phyloP scores from a whole-genome alignment of 192 early-diverging fungal species.

The Entophlyctis luteolus region DNA sequence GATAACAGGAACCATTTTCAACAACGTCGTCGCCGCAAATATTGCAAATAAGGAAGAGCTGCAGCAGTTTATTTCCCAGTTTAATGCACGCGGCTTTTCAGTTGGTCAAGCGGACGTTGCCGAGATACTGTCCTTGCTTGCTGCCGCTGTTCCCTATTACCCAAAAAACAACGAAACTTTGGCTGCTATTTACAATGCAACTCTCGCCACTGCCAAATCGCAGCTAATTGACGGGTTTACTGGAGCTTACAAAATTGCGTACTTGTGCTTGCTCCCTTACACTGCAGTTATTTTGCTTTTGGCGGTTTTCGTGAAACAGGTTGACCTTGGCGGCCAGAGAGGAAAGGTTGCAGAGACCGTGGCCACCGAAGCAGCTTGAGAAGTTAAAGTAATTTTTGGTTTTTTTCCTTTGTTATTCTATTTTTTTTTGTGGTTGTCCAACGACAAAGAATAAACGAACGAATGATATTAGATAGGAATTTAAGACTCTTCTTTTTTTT shows the following conservation, averaged over 20 bases:
- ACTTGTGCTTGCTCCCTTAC: conserved; percentile 23
- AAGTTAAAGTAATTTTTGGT: no score
- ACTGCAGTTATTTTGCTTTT: conserved; percentile 35
- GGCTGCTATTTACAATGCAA: conserved; percentile 2
- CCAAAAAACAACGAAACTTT: neutral
- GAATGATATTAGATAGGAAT: no score
- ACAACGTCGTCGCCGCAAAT: conserved; percentile 37
- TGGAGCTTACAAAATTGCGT: conserved; percentile 18
- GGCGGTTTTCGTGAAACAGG: conserved; percentile 10
- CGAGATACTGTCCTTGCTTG: neutral
- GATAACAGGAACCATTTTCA: conserved; percentile 62
- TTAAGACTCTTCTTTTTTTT: no score
- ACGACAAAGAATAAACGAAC: no score
- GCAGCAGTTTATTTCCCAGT: neutral
- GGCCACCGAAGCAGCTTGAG: no score
- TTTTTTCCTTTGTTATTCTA: no score
- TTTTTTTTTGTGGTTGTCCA: no score
- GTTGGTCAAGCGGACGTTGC: neutral
- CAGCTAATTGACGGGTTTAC: conserved; percentile 24
- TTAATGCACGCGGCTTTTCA: neutral
- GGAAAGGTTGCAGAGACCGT: no score
- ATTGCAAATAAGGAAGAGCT: neutral
- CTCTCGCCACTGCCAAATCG: neutral
- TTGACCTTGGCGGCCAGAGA: neutral
- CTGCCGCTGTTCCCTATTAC: neutral